Evolutionary conservation across 1,139 yeast genomes (phyloP), one percentile per base, ranked within the genome.

Genomic region (Pichia sp.): DNA sequence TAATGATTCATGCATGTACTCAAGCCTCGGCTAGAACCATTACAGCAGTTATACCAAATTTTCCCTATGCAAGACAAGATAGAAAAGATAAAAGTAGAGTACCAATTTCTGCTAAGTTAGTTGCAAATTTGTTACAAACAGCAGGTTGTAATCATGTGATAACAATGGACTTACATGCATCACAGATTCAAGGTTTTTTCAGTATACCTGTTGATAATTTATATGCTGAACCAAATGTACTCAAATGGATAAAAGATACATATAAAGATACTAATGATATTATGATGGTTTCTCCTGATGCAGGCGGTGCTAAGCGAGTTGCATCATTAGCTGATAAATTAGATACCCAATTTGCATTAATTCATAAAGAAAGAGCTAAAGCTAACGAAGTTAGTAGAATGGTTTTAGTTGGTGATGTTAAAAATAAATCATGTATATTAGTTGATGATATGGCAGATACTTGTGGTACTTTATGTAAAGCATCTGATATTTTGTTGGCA

Each of bases 401-500:
- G 89, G 86, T 74, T 17, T 63, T 75, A 41, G 93, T 83, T 33
- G 93, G 93, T 52, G 91, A 83, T 61, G 93, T 83, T 25, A 63
- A 72, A 2, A 74, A 76, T 40, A 81, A 81, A 54, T 71, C 79
- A 3, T 82, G 91, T 64, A 67, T 83, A 23, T 65, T 83, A 50
- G 77, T 83, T 31, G 93, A 83, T 58, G 93, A 83, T 58, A 82
- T 83, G 84, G 89, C 89, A 20, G 91, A 83, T 56, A 83, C 91
- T 4, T 82, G 91, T 63, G 91, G 91, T 36, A 82, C 91, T 3
- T 64, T 82, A 48, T 82, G 81, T 49, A 82, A 82, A 55, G 91
- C 91, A 1, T 81, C 86, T 8, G 84, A 80, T 44, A 74, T 82
- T 32, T 64, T 77, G 43, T 41, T 56, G 34, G 70, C 65, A 7